Percentiles rank a stretch among this genome's conserved stretches.
Evolutionary conservation across 371 early-diverging fungal species (phyloP).

Genomic region (Coemansia sp.): DNA sequence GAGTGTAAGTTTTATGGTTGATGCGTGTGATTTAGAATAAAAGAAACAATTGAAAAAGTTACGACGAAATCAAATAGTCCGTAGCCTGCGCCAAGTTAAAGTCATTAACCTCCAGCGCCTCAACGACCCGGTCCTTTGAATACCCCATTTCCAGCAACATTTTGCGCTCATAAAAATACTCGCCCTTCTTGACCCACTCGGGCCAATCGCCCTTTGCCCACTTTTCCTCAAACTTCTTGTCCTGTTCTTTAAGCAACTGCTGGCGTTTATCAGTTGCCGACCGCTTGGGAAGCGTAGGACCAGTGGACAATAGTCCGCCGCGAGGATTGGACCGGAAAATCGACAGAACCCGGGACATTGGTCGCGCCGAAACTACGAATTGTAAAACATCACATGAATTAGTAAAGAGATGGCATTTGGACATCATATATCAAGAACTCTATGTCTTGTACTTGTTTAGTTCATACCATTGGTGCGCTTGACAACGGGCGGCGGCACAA

Average conservation of each 20-base stretch:
- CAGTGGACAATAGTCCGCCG: slow-evolving; percentile 1
- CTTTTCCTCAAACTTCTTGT: slow-evolving; percentile 42
- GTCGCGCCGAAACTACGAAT: slow-evolving; percentile 43
- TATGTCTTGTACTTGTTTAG: neutral
- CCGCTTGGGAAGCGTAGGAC: slow-evolving; percentile 21
- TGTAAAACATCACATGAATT: neutral
- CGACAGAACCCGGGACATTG: slow-evolving; percentile 51
- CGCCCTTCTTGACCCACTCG: slow-evolving; percentile 45
- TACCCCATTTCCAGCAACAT: slow-evolving; percentile 60
- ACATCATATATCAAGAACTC: neutral
- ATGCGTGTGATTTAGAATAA: neutral
- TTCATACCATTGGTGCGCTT: slow-evolving; percentile 50
- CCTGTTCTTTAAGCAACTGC: slow-evolving; percentile 32
- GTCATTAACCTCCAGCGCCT: slow-evolving; percentile 54
- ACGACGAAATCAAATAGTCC: slow-evolving; percentile 44
- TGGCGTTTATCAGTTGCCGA: slow-evolving; percentile 21
- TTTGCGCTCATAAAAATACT: slow-evolving; percentile 31
- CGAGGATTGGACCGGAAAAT: slow-evolving; percentile 42
- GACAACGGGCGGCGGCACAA: slow-evolving; percentile 49
- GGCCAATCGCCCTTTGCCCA: slow-evolving; percentile 49
- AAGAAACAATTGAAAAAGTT: neutral
- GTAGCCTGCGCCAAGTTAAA: slow-evolving; percentile 50
- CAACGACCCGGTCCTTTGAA: slow-evolving; percentile 53
- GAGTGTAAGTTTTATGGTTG: too few relatives aligned
- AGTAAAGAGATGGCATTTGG: neutral